Base-by-base conservation (phyloP, 192 early-diverging fungal species). In the Coemansia aciculifera region DNA sequence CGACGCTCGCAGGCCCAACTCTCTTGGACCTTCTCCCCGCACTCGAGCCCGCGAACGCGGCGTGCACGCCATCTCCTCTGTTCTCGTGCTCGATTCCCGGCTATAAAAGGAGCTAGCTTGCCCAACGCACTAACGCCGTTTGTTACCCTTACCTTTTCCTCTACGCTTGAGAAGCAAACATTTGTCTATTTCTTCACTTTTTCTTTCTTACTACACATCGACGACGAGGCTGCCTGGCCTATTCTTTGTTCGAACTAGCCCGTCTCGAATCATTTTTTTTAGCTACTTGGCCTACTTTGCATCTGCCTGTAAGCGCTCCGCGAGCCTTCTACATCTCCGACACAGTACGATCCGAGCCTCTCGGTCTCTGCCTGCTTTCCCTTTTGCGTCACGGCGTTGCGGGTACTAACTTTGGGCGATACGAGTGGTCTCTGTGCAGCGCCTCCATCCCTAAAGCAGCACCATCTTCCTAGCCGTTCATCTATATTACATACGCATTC, bases 391-490 rank as follows among this genome's bases (percentile, higher is more conserved):
- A 57, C 54, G 31, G 29, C 54, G 29, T 34, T 31, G 54, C 17
- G 6, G 13, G 31, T 17, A 5, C 54, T 57, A 17, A 13, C 51
- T 17, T 57, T 57, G 51, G 9, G 27, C 13, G 3, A 12, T 5
- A 13, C 7, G 34, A 37, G 32, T 19, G 32, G 34, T 59, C 34
- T 34, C 34, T 37, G 5, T 37, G 59, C 36, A 39, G 19, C 59
- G 59, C 36, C 59, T 37, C 59, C 13, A n/a, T 39, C 36, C 36
- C 59, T 60, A 60, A 38, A 60, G 59, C 59, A 38, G 59, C 59
- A 4, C 59, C 34, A 31, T 36, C 31, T 29, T 34, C 17, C 31
- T 29, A 27, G 15, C 54, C 24, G 34, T 21, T 60, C 34, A 39
- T 60, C 59, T 38, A 13, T 60, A 60, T 60, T 60, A 38, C 59